Percentiles rank a stretch among this genome's conserved stretches.
phyloP scores from a whole-genome alignment of 495 filamentous ascomycete genomes.

The Cenococcum geophilum region DNA sequence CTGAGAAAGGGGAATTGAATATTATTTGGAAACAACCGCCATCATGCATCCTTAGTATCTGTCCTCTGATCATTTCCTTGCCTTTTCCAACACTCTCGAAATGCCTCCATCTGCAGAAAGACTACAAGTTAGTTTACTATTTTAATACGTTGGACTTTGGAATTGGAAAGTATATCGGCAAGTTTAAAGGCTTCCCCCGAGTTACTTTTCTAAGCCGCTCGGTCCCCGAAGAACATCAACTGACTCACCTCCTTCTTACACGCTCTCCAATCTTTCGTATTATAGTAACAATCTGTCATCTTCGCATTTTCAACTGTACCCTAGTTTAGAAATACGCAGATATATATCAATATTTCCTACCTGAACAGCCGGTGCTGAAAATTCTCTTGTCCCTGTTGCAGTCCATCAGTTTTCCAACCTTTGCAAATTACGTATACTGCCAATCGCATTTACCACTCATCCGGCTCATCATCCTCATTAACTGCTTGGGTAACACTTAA shows the following conservation, averaged over 20 bases:
- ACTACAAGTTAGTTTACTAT: slow-evolving; percentile 3
- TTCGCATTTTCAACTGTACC: slow-evolving; percentile 73
- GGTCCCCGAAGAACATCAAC: slow-evolving; percentile 8
- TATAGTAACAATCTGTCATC: slow-evolving; percentile 91
- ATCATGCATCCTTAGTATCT: slow-evolving; percentile 56
- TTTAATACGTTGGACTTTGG: slow-evolving; percentile 11
- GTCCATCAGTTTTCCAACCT: slow-evolving; percentile 25
- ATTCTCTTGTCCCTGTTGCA: slow-evolving; percentile 89
- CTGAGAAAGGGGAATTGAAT: too few relatives aligned
- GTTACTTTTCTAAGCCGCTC: not conserved
- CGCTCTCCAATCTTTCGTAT: slow-evolving; percentile 91
- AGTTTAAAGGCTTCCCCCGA: not conserved
- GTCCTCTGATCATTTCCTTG: slow-evolving; percentile 86
- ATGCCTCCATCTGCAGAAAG: slow-evolving; percentile 75
- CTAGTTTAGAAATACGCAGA: not conserved
- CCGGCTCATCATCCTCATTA: slow-evolving; percentile 78
- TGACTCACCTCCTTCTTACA: slow-evolving; percentile 83
- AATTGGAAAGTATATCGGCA: slow-evolving; percentile 1
- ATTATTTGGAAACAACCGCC: not conserved
- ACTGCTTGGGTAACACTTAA: slow-evolving; percentile 40
- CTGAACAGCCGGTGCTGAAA: slow-evolving; percentile 89
- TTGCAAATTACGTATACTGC: not conserved
- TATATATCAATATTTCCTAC: slow-evolving; percentile 44
- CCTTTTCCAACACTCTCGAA: slow-evolving; percentile 86
- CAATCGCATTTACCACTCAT: slow-evolving; percentile 70